phyloP scores from a whole-genome alignment of 148 eudicot species.

The Vaccinium corymbosum region DNA sequence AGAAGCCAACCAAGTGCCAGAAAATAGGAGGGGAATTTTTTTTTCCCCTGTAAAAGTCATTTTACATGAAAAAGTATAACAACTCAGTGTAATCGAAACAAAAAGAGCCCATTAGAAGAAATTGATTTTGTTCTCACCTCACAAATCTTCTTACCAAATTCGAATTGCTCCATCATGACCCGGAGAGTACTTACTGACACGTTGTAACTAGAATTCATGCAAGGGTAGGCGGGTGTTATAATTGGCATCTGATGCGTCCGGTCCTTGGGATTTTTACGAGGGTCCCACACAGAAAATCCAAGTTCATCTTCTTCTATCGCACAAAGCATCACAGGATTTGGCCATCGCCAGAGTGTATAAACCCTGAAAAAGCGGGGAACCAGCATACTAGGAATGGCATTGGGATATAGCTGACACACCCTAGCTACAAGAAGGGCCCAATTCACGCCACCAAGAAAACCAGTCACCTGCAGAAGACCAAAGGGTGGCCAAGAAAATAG shows the following conservation, averaged over 20 bases:
- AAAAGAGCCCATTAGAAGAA: conserved; percentile 1
- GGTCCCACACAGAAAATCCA: conserved; percentile 88
- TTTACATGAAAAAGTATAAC: not conserved
- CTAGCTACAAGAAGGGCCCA: conserved; percentile 96
- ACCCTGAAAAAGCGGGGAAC: conserved; percentile 87
- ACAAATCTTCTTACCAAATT: conserved; percentile 65
- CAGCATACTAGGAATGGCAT: conserved; percentile 86
- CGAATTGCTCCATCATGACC: conserved; percentile 81
- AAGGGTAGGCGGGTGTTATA: conserved; percentile 96
- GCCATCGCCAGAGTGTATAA: conserved; percentile 91
- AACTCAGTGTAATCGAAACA: not conserved
- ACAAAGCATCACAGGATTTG: conserved; percentile 92
- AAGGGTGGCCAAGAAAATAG: not conserved
- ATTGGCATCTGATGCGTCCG: conserved; percentile 88
- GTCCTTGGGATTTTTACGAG: conserved; percentile 76
- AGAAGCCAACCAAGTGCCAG: not conserved
- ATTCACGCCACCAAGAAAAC: conserved; percentile 94
- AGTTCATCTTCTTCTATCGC: conserved; percentile 73
- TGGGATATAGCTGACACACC: conserved; percentile 87
- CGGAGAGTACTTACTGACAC: conserved; percentile 82
- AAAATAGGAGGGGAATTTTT: not conserved
- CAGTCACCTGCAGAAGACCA: conserved; percentile 57
- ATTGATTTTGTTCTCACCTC: conserved; percentile 42
- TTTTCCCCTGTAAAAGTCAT: not conserved
- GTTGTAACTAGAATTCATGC: conserved; percentile 96